Percentiles rank a stretch among this genome's conserved stretches.
Evolutionary conservation across 495 filamentous ascomycete species (phyloP).

Genomic region (Podospora fimiseda): DNA sequence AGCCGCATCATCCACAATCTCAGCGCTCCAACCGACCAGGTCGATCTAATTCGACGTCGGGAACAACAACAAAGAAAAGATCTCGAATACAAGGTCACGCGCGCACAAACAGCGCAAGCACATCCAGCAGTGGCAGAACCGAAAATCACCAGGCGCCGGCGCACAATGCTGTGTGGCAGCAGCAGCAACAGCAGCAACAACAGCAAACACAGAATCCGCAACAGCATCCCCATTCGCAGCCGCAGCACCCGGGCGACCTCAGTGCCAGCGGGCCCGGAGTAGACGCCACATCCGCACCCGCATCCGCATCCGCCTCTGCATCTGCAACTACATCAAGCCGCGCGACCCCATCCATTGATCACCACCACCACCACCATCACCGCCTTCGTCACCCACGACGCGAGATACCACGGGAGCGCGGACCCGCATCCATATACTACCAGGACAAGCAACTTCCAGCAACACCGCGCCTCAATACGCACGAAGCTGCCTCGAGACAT

Average conservation of each 20-base stretch:
- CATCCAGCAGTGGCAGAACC: constrained; percentile 24
- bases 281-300: constrained; percentile 1
- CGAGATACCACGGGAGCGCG: constrained; percentile 21
- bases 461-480: constrained; percentile 30
- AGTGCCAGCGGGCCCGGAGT: constrained; percentile 8
- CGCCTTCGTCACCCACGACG: constrained; percentile 10
- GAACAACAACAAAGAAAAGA: constrained; percentile 19
- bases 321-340: constrained; percentile 1
- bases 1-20: constrained; percentile 20
- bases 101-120: constrained; percentile 28
- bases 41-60: constrained; percentile 33
- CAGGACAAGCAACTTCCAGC: constrained; percentile 33
- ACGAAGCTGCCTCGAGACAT: constrained; percentile 22
- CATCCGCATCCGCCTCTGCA: constrained; percentile 7
- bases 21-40: constrained; percentile 16
- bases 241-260: constrained; percentile 9
- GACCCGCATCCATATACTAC: constrained; percentile 25
- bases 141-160: constrained; percentile 11
- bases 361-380: constrained; percentile 8
- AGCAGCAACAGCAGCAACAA: constrained; percentile 1
- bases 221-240: no score
- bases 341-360: constrained; percentile 5
- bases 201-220: no score
- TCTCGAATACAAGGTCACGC: constrained; percentile 25
- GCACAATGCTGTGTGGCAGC: constrained; percentile 16